These are phyloP conservation scores for Coniella vitis DNA, from an alignment of 2,329 filamentous ascomycete species.

Conservation along the genomic window DNA sequence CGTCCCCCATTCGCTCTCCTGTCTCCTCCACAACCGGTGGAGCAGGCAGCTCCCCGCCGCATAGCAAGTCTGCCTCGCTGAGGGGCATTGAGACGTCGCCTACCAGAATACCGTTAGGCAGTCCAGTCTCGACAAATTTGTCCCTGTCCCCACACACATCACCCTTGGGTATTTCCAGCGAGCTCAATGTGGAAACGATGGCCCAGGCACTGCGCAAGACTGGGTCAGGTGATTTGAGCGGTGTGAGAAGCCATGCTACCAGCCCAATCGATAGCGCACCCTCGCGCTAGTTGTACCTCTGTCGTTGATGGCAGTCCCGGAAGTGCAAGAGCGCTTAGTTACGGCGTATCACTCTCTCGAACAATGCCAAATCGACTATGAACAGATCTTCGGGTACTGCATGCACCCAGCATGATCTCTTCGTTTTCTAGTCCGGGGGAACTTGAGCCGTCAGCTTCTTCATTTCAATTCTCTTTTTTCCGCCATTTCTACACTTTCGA, in stretches of 20 bases:
- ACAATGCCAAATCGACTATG: no score
- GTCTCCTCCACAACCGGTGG: slow-evolving; percentile 59
- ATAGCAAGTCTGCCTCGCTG: slow-evolving; percentile 67
- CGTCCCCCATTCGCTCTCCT: slow-evolving; percentile 74
- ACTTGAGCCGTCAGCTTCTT: no score
- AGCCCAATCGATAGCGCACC: slow-evolving; percentile 50
- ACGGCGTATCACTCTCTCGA: no score
- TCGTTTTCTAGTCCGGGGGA: no score
- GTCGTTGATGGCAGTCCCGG: background rate
- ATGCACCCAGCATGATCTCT: no score
- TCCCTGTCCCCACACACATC: slow-evolving; percentile 13
- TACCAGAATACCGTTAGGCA: slow-evolving; percentile 52
- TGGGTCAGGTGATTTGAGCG: slow-evolving; percentile 70
- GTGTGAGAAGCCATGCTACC: slow-evolving; percentile 47
- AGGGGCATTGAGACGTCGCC: slow-evolving; percentile 67
- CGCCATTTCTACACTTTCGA: no score
- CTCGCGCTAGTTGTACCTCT: slow-evolving; percentile 17
- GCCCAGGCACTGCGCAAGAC: slow-evolving; percentile 79
- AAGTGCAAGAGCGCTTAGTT: no score
- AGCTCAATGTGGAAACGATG: slow-evolving; percentile 91
- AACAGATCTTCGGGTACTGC: no score
- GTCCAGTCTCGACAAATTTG: slow-evolving; percentile 46
- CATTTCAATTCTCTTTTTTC: no score
- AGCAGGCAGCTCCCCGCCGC: slow-evolving; percentile 61
- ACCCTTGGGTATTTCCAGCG: slow-evolving; percentile 34